Percentiles rank a stretch among this genome's conserved stretches.
These are phyloP conservation scores for Lactarius indigo DNA, from an alignment of 768 basidiomycete species.

Conservation along the genomic window DNA sequence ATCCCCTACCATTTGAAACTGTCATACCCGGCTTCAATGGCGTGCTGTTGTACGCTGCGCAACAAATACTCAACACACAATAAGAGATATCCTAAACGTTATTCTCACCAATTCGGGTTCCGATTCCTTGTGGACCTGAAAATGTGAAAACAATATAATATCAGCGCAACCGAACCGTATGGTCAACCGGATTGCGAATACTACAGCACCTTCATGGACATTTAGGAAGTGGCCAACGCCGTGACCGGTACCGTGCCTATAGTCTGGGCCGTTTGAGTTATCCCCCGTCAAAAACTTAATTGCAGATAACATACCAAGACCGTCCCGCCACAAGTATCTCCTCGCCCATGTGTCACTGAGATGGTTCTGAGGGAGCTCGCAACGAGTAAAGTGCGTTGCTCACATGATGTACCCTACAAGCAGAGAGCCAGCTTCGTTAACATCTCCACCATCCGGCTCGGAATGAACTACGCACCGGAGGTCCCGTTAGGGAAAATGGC, in stretches of 20 bases:
- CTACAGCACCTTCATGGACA: constrained; percentile 69
- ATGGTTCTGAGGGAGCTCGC: not conserved
- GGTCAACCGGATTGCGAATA: not conserved
- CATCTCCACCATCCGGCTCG: not conserved
- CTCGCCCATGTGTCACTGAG: constrained; percentile 78
- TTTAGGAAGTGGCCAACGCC: constrained; percentile 94
- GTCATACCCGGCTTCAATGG: constrained; percentile 84
- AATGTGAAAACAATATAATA: not conserved
- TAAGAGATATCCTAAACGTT: not conserved
- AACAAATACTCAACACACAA: not conserved
- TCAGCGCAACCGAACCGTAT: not conserved
- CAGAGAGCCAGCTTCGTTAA: not conserved
- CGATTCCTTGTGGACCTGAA: constrained; percentile 61
- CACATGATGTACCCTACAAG: constrained; percentile 54
- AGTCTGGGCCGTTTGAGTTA: constrained; percentile 40
- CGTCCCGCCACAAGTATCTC: constrained; percentile 79
- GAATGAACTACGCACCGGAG: constrained; percentile 46
- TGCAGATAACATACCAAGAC: constrained; percentile 54
- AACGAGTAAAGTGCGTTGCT: constrained; percentile 18
- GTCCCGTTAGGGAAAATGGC: constrained; percentile 81
- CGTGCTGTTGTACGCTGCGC: constrained; percentile 60
- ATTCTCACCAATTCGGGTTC: constrained; percentile 44
- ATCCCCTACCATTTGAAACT: constrained; percentile 67
- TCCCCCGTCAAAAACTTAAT: not conserved
- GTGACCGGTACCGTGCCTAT: constrained; percentile 90